Percentiles rank a stretch among this genome's conserved stretches.
These are phyloP conservation scores for Malus hybrid DNA, from an alignment of 331 rosid species.

Conservation along the genomic window DNA sequence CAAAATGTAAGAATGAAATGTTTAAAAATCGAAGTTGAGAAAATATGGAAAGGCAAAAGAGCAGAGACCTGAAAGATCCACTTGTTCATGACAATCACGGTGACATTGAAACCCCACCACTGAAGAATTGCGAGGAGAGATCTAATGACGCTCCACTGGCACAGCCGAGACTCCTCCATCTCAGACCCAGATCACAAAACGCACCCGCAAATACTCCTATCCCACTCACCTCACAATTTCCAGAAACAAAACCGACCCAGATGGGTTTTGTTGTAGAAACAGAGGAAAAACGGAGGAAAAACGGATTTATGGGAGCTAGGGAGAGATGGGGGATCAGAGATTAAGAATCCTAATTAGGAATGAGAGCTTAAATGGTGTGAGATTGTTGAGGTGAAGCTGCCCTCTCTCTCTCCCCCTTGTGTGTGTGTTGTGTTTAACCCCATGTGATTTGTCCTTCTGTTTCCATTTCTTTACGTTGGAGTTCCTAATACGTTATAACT, in stretches of 20 bases:
- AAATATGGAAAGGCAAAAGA: not conserved
- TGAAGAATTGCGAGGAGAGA: conserved; percentile 86
- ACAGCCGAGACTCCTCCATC: conserved; percentile 67
- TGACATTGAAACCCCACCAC: conserved; percentile 96
- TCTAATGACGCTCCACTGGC: conserved; percentile 70
- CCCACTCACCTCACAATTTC: conserved; percentile 8
- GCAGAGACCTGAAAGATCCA: conserved; percentile 95
- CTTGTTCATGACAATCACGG: conserved; percentile 90
- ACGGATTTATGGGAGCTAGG: not conserved
- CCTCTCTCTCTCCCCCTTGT: not conserved
- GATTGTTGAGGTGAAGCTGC: not conserved
- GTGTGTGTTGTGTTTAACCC: not conserved
- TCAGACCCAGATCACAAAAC: conserved; percentile 24
- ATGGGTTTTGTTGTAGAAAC: not conserved
- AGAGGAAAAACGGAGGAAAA: not conserved
- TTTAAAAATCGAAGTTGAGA: not conserved
- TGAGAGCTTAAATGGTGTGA: not conserved
- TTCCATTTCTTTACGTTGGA: not conserved
- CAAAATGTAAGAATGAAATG: not conserved
- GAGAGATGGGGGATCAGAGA: not conserved
- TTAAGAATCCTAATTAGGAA: too few relatives aligned
- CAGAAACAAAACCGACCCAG: conserved; percentile 4
- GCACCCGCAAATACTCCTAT: not conserved
- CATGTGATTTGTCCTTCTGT: conserved; percentile 7
- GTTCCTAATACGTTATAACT: not conserved